Evolutionary conservation across 306 rosid genomes (phyloP).

Genomic region (Cucumis cinereus): DNA sequence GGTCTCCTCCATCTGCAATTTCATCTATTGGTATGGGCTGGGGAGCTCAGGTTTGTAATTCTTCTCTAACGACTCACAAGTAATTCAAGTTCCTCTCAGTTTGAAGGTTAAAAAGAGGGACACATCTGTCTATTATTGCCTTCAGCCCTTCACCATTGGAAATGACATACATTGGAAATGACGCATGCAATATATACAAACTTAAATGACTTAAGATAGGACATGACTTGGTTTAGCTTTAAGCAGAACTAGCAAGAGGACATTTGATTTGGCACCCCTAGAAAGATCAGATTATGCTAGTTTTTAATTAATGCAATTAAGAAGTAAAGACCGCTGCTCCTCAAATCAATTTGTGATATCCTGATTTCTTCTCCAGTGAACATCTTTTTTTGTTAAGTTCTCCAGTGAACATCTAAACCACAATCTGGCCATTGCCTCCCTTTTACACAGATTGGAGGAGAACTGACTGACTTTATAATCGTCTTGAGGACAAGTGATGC

Average conservation of each 20-base stretch:
- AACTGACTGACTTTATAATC: constrained; percentile 80
- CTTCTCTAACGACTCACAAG: background rate
- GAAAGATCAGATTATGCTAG: background rate
- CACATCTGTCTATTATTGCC: background rate
- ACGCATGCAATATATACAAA: background rate
- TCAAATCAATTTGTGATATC: background rate
- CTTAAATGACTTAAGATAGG: background rate
- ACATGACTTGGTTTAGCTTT: background rate
- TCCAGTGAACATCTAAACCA: background rate
- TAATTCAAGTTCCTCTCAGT: background rate
- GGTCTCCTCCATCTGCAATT: constrained; percentile 98
- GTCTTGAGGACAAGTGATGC: constrained; percentile 73
- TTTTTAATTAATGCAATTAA: background rate
- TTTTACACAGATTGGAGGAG: constrained; percentile 82
- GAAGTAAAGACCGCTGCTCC: background rate
- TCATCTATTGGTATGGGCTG: constrained; percentile 84
- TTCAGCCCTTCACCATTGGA: background rate
- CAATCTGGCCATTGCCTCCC: background rate
- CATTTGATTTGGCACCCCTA: background rate
- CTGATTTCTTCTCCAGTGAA: background rate
- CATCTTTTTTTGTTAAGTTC: too few relatives aligned
- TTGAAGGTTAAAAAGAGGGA: background rate
- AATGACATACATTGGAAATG: background rate
- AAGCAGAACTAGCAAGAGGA: background rate
- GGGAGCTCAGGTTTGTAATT: constrained; percentile 81